Conservation (phyloP, 2,329 filamentous ascomycete genomes). For the Nemania sp. region DNA sequence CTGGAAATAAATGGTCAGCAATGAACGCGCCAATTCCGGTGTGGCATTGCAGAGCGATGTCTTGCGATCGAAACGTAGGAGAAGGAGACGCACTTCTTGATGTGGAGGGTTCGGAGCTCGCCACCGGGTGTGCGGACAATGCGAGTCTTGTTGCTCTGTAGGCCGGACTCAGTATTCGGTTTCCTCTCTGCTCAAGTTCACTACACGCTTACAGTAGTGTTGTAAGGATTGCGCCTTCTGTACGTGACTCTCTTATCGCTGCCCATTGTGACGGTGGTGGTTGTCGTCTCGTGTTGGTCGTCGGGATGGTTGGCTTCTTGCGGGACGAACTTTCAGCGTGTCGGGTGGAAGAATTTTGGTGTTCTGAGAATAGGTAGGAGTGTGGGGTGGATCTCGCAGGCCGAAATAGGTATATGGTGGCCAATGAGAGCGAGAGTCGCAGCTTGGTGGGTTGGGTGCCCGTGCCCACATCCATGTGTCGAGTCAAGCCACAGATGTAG, state of each 20-base stretch:
- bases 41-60: not conserved
- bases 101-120: conserved; percentile 93
- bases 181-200: not conserved
- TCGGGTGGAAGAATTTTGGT: conserved; percentile 38
- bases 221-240: conserved; percentile 39
- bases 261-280: conserved; percentile 56
- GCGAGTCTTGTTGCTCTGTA: conserved; percentile 86
- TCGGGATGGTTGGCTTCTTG: conserved; percentile 35
- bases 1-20: conserved; percentile 16
- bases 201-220: conserved; percentile 17
- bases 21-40: not conserved
- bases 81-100: conserved; percentile 74
- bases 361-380: conserved; percentile 32
- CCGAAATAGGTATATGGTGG: conserved; percentile 14
- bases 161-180: conserved; percentile 56
- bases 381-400: conserved; percentile 38
- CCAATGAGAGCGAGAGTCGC: conserved; percentile 31
- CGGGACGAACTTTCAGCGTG: conserved; percentile 37
- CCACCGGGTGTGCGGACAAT: conserved; percentile 96
- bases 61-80: not conserved
- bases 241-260: conserved; percentile 63
- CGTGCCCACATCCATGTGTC: no score
- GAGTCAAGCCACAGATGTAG: conserved; percentile 8
- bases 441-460: not conserved
- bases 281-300: conserved; percentile 20